Percentiles rank a stretch among this genome's conserved stretches.
Conservation (phyloP, 345 rosid genomes). For the Rhizophora mangle region DNA sequence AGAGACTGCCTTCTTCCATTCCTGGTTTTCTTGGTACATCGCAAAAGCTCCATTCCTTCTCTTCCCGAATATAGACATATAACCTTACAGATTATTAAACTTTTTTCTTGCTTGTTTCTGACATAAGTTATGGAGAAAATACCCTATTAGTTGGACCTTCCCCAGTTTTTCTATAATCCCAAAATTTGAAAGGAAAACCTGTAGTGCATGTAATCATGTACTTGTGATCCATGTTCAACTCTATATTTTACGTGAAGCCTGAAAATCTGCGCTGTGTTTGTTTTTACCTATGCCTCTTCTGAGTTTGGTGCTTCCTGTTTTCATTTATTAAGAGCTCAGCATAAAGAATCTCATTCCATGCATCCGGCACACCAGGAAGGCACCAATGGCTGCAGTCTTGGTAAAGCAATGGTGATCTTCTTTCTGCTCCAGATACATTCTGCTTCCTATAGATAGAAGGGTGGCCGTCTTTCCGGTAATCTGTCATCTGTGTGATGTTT, state of each 20-base stretch:
- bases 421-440: slow-evolving; percentile 42
- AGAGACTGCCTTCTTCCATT: too few relatives aligned
- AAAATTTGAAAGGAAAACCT: background rate
- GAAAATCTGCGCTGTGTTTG: background rate
- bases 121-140: background rate
- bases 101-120: background rate
- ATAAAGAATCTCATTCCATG: slow-evolving; percentile 83
- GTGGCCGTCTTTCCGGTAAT: slow-evolving; percentile 90
- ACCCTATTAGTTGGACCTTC: background rate
- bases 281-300: slow-evolving; percentile 40
- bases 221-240: slow-evolving; percentile 31
- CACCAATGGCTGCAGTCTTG: slow-evolving; percentile 98
- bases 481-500: slow-evolving; percentile 77
- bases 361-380: slow-evolving; percentile 87
- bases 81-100: background rate
- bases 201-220: slow-evolving; percentile 3
- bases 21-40: too few relatives aligned
- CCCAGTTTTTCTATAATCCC: background rate
- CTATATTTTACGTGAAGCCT: slow-evolving; percentile 15
- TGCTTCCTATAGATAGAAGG: slow-evolving; percentile 77
- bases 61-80: background rate
- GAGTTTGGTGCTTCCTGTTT: slow-evolving; percentile 38
- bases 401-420: slow-evolving; percentile 46
- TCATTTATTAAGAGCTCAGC: slow-evolving; percentile 63
- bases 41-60: too few relatives aligned